Evolutionary conservation across 257 asterid genomes (phyloP).

Genomic region (Penstemon newberryi): DNA sequence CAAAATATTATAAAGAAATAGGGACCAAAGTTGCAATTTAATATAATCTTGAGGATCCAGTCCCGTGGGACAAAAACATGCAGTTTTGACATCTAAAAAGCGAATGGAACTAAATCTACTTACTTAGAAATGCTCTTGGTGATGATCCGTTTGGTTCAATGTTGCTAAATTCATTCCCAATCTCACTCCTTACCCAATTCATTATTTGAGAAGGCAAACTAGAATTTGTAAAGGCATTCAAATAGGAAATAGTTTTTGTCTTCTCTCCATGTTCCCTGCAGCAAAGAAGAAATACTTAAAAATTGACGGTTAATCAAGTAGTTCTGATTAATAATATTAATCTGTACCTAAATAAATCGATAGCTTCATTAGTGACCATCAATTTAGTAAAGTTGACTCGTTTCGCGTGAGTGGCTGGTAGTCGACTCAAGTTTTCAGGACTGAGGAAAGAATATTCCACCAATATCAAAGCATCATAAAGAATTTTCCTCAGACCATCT

Average conservation of each 20-base stretch:
- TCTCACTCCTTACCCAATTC: constrained; percentile 42
- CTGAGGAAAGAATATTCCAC: constrained; percentile 64
- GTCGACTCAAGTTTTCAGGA: constrained; percentile 45
- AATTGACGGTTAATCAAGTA: no score
- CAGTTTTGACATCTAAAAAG: background rate
- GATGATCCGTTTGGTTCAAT: constrained; percentile 56
- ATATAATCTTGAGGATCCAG: no score
- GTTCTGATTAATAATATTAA: background rate
- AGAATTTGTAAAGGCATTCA: constrained; percentile 58
- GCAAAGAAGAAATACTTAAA: constrained; percentile 10
- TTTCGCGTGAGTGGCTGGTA: constrained; percentile 45
- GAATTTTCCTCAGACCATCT: constrained; percentile 42
- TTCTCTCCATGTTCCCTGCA: constrained; percentile 54
- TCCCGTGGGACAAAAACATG: no score
- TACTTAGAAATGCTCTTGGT: constrained; percentile 59
- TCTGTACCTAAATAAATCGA: constrained; percentile 50
- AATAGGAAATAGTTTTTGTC: constrained; percentile 43
- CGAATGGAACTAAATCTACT: constrained; percentile 31
- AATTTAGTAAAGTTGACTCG: constrained; percentile 46
- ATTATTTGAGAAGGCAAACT: constrained; percentile 44
- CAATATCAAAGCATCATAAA: constrained; percentile 47
- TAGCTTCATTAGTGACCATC: constrained; percentile 49
- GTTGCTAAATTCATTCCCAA: constrained; percentile 36
- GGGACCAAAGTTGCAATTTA: no score
- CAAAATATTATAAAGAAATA: no score